Evolutionary conservation across 176 grass and related monocot species (phyloP).

Genomic region (Guadua angustifolia): DNA sequence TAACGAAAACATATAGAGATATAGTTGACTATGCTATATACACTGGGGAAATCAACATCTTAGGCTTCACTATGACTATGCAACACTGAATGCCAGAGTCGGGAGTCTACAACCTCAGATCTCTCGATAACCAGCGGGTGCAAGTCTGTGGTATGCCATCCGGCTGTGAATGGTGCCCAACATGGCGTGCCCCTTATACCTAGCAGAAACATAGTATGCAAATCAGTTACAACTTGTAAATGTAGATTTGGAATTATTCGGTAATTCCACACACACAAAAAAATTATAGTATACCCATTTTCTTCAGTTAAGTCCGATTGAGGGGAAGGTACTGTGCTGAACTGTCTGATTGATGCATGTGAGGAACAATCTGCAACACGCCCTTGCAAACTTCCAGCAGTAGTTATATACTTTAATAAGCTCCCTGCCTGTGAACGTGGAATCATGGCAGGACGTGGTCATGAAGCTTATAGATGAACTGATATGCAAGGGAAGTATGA

Average conservation of each 20-base stretch:
- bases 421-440: slow-evolving; percentile 49
- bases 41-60: background rate
- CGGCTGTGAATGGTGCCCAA: slow-evolving; percentile 98
- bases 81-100: too few species aligned
- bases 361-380: slow-evolving; percentile 39
- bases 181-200: slow-evolving; percentile 98
- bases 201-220: slow-evolving; percentile 33
- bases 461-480: too few species aligned
- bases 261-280: background rate
- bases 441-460: background rate
- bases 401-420: slow-evolving; percentile 56
- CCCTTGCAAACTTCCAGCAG: slow-evolving; percentile 44
- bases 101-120: slow-evolving; percentile 69
- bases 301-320: slow-evolving; percentile 58
- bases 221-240: background rate
- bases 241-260: too few species aligned
- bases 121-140: slow-evolving; percentile 86
- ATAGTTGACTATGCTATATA: too few species aligned
- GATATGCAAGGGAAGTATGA: too few species aligned
- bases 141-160: slow-evolving; percentile 88
- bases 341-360: slow-evolving; percentile 54
- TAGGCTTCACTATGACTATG: slow-evolving; percentile 33
- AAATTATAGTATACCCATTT: slow-evolving; percentile 58
- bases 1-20: too few species aligned
- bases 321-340: slow-evolving; percentile 61